Base-by-base conservation (phyloP, 768 basidiomycete genomes). In the Russula emetica region DNA sequence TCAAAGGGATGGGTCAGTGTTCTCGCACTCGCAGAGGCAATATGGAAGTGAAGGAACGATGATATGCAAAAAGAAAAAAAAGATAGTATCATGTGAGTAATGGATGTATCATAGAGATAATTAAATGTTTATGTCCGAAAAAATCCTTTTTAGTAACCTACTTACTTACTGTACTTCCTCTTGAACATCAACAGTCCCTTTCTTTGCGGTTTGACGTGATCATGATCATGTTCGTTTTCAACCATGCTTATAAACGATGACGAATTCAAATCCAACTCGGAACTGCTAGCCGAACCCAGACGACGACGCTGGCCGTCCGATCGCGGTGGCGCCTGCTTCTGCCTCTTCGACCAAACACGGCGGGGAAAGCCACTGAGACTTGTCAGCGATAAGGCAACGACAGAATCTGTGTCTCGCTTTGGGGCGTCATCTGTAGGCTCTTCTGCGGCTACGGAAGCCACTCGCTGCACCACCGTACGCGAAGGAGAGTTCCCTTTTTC, bases 361-460 rank as follows among this genome's bases (percentile, higher is more conserved):
- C 64, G 53, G 24, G 50, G 55, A 26, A 67, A 58, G 16, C n/a
- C 55, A 20, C 58, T 30, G 26, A 64, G 52, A 32, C 58, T 30
- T 24, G 63, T 30, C 54, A 64, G 55, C 11, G 66, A 49, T 0
- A 44, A 34, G 36, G n/a, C 36, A 24, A 18, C 14, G 22, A n/a
- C 40, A 18, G 36, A 14, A 32, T 44, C 22, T 13, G 49, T 24
- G 45, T 28, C 54, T 22, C 47, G n/a, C 26, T 26, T 36, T 5
- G 4, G 16, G 0, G 16, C 26, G 16, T 64, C 53, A n/a, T 55
- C 30, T 0, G 38, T 40, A 8, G 40, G 32, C 2, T n/a, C 38
- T 26, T 24, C 49, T 8, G 47, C 6, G 18, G 30, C 30, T 0
- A 45, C 36, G 2, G 20, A 6, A 28, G 26, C 5, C n/a, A 9